Conservation (phyloP, 2,329 filamentous ascomycete species). For the Zalaria sp. region DNA sequence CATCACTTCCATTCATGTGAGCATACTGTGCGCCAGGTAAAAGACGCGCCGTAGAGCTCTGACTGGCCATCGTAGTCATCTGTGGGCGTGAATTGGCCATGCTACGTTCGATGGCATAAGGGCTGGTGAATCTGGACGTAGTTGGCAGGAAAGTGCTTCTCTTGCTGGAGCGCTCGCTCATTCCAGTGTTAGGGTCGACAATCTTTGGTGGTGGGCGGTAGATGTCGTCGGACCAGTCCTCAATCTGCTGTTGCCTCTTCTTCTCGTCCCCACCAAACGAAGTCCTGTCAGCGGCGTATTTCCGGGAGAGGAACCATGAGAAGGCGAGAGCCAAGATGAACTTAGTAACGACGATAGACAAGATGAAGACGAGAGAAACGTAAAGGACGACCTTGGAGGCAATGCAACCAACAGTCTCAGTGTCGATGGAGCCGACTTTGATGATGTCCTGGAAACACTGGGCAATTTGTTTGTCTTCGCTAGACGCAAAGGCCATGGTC, state of each 20-base stretch:
- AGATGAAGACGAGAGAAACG: conserved; percentile 78
- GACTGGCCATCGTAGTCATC: conserved; percentile 91
- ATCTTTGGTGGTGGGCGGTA: conserved; percentile 80
- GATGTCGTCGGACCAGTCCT: conserved; percentile 96
- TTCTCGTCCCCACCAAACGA: conserved; percentile 69
- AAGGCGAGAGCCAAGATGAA: conserved; percentile 84
- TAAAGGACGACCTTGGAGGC: conserved; percentile 95
- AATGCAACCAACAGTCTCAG: conserved; percentile 91
- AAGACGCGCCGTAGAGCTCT: conserved; percentile 60
- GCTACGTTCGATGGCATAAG: conserved; percentile 60
- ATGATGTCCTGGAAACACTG: conserved; percentile 87
- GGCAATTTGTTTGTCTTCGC: conserved; percentile 64
- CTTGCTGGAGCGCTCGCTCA: conserved; percentile 62
- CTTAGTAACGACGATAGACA: conserved; percentile 73
- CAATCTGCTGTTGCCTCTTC: conserved; percentile 81
- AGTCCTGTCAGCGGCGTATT: conserved; percentile 73
- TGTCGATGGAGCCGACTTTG: conserved; percentile 91
- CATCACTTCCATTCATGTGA: conserved; percentile 41
- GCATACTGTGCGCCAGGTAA: conserved; percentile 54
- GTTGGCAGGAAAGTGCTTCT: conserved; percentile 82
- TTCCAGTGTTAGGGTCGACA: conserved; percentile 49
- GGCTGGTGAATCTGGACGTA: conserved; percentile 86
- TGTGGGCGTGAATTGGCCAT: conserved; percentile 34
- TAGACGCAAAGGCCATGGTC: conserved; percentile 72
- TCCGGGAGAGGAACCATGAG: conserved; percentile 88